Evolutionary conservation across 768 basidiomycete genomes (phyloP).

Genomic region (Pulveroboletus frians): DNA sequence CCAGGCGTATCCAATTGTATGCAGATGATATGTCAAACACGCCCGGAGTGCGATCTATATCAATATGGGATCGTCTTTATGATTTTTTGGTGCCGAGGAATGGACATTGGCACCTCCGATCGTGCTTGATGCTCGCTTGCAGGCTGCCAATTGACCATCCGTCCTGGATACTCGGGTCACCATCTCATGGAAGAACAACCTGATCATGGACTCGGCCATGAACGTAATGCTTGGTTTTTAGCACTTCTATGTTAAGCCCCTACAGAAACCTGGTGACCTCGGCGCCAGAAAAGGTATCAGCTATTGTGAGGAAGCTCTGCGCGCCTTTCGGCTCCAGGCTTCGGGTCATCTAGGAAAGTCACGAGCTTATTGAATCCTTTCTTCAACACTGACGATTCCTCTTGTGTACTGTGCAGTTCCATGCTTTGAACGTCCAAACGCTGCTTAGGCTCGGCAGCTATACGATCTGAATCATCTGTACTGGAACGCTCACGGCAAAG

Average conservation of each 20-base stretch:
- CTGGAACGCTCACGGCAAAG: slow-evolving; percentile 13
- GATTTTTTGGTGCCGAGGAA: slow-evolving; percentile 25
- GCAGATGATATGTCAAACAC: slow-evolving; percentile 22
- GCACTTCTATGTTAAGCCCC: slow-evolving; percentile 43
- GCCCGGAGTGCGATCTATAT: slow-evolving; percentile 36
- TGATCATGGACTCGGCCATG: slow-evolving; percentile 45
- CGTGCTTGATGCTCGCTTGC: slow-evolving; percentile 16
- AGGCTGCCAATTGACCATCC: slow-evolving; percentile 22
- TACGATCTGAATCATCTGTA: slow-evolving; percentile 10
- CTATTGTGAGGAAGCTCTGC: slow-evolving; percentile 42
- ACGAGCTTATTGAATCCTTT: slow-evolving; percentile 25
- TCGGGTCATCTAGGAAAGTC: slow-evolving; percentile 36
- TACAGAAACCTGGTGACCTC: slow-evolving; percentile 43
- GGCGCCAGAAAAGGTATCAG: slow-evolving; percentile 39
- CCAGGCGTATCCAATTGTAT: slow-evolving; percentile 28
- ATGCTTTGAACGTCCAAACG: slow-evolving; percentile 15
- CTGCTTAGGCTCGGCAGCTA: slow-evolving; percentile 10
- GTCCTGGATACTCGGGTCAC: slow-evolving; percentile 7
- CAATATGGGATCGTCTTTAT: slow-evolving; percentile 32
- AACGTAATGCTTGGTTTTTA: slow-evolving; percentile 44
- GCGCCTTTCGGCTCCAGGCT: slow-evolving; percentile 43
- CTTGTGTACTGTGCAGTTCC: slow-evolving; percentile 19
- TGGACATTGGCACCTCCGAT: slow-evolving; percentile 24
- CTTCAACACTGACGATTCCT: slow-evolving; percentile 26
- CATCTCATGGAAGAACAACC: slow-evolving; percentile 31